Evolutionary conservation across 208 protist species (phyloP), one percentile per base, ranked within the genome.

Genomic region (Leishmania lainsoni): DNA sequence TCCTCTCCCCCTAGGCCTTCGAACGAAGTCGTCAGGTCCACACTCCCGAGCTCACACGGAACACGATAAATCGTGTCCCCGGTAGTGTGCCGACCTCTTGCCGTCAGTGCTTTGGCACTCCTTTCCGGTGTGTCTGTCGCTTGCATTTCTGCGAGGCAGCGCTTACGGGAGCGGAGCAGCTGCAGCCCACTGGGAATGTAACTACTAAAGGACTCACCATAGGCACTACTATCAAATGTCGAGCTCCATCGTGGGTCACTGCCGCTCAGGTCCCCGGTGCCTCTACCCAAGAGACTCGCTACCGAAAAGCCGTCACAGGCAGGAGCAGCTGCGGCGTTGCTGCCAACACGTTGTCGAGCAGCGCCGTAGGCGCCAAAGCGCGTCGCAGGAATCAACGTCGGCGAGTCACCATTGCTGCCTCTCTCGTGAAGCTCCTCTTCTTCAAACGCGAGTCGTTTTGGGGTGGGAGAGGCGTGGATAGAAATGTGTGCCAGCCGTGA

Each of bases 391-490:
- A 42, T 61, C 49, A 61, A 32, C 22, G 32, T 42, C 16, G 71
- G 71, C 26, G 71, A 39, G 48, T 17, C 52, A 32, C 74, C 74
- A 61, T 39, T 32, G 74, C 35, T 49, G 17, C 22, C 22, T 20
- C 74, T 63, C 54, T 35, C 52, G 35, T 2, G 29, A n/a, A 77
- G 20, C 52, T 88, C 79, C 5, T 86, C 83, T 14, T 88, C 86
- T 26, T 89, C 85, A 85, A 93, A 96, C 29, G 89, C 81, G 9
- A 96, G 85, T 32, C 85, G 79, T 78, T 96, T 96, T 63, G 89
- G 90, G 12, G 91, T 94, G 8, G 93, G 91, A 5, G 91, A 94
- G n/a, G 85, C 63, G 58, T 90, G 83, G 45, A 93, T 70, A 10
- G 68, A 86, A 5, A 90, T 69, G 45, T 80, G 78, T 1, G 79